Percentiles rank a stretch among this genome's conserved stretches.
phyloP scores from a whole-genome alignment of 2,329 filamentous ascomycete species.

The Amauroascus niger region DNA sequence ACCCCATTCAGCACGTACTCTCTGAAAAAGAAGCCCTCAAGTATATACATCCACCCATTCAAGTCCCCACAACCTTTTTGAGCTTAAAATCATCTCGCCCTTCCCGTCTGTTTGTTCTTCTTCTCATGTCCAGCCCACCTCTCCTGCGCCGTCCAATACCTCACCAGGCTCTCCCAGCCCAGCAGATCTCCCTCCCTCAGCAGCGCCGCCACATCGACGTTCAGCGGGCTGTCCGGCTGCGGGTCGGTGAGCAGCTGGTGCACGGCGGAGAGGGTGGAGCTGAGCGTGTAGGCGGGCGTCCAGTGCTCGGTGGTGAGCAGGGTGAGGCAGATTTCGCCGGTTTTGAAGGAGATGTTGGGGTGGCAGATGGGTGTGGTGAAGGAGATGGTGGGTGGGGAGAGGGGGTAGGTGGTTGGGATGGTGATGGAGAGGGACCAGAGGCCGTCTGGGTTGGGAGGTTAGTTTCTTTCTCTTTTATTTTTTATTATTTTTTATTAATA shows the following conservation, averaged over 20 bases:
- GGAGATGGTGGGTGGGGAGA: conserved; percentile 62
- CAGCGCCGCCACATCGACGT: conserved; percentile 41
- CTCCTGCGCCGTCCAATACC: conserved; percentile 41
- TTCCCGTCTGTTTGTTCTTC: too few relatives aligned
- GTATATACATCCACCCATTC: too few relatives aligned
- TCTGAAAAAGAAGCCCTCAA: too few relatives aligned
- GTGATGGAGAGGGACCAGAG: conserved; percentile 72
- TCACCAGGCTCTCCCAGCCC: conserved; percentile 39
- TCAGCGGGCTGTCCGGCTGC: conserved; percentile 40
- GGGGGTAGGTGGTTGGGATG: conserved; percentile 70
- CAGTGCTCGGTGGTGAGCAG: conserved; percentile 63
- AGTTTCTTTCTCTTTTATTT: background rate
- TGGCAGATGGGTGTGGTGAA: conserved; percentile 83
- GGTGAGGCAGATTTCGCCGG: conserved; percentile 89
- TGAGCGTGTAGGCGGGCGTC: conserved; percentile 75
- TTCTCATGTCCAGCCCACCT: conserved; percentile 30
- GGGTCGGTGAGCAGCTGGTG: conserved; percentile 41
- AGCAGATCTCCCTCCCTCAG: conserved; percentile 37
- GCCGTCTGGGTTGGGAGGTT: conserved; percentile 44
- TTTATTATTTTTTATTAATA: background rate
- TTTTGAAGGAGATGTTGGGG: conserved; percentile 64
- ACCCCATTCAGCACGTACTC: too few relatives aligned
- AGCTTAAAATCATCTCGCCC: background rate
- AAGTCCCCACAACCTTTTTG: background rate
- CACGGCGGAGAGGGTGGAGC: conserved; percentile 38